Conservation (phyloP, 2,329 filamentous ascomycete genomes). For the Endocalyx cinctus region DNA sequence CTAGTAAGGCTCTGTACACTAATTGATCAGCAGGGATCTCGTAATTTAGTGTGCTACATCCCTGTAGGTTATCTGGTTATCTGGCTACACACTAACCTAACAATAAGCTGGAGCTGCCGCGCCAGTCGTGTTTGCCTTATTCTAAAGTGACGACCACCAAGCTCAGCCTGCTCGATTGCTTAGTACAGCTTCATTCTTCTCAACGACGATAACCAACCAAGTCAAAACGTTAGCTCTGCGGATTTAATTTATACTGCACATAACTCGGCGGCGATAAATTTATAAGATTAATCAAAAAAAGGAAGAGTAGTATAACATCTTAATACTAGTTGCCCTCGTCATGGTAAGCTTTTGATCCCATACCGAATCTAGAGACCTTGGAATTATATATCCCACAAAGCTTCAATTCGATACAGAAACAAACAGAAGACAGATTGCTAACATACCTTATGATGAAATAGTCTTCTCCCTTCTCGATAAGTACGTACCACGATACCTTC, state of each 20-base stretch:
- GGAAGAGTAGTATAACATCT: too few relatives aligned
- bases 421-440: constrained; percentile 21
- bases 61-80: too few relatives aligned
- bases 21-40: too few relatives aligned
- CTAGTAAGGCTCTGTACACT: too few relatives aligned
- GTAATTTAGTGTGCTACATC: too few relatives aligned
- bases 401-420: constrained; percentile 1
- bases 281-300: constrained; percentile 4
- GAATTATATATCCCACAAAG: constrained; percentile 4
- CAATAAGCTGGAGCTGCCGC: constrained; percentile 16
- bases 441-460: constrained; percentile 31
- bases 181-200: background rate
- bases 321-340: constrained; percentile 9
- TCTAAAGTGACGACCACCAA: background rate
- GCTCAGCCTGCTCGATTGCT: background rate
- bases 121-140: constrained; percentile 21
- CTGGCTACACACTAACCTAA: too few relatives aligned
- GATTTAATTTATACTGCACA: constrained; percentile 1
- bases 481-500: constrained; percentile 46
- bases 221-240: background rate
- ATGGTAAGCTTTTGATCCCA: constrained; percentile 29
- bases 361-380: background rate
- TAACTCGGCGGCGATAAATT: constrained; percentile 1
- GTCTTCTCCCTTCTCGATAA: constrained; percentile 94
- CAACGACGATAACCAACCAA: constrained; percentile 3